Evolutionary conservation across 164 flowering plant genomes (phyloP).

Genomic region (Vitis labrusca): DNA sequence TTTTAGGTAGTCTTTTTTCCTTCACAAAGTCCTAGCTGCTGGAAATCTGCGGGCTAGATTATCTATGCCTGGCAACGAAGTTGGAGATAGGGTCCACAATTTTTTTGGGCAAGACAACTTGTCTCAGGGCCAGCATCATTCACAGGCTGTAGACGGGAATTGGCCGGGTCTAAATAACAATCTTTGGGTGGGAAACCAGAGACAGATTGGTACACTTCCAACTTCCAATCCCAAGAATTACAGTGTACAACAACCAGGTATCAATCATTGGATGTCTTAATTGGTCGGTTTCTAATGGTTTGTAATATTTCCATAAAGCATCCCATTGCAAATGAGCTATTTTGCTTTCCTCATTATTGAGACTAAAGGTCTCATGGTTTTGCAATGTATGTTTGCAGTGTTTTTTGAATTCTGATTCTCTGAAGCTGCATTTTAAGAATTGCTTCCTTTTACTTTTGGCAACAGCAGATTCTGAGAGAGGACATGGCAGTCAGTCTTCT

Average conservation of each 20-base stretch:
- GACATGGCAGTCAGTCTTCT: slow-evolving; percentile 31
- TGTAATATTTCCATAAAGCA: background rate
- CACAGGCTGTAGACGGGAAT: slow-evolving; percentile 48
- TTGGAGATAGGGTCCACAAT: slow-evolving; percentile 78
- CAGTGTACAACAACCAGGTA: slow-evolving; percentile 56
- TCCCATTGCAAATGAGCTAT: background rate
- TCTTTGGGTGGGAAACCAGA: slow-evolving; percentile 54
- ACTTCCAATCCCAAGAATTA: slow-evolving; percentile 42
- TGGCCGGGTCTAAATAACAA: slow-evolving; percentile 52
- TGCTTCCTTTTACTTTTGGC: slow-evolving; percentile 4
- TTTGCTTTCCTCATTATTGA: background rate
- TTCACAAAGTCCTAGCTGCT: slow-evolving; percentile 15
- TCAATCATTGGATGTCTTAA: background rate
- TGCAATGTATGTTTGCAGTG: background rate
- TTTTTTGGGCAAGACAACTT: slow-evolving; percentile 74
- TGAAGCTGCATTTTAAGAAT: background rate
- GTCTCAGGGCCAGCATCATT: slow-evolving; percentile 50
- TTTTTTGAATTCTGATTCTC: background rate
- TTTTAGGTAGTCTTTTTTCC: slow-evolving; percentile 10
- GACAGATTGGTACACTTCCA: slow-evolving; percentile 38
- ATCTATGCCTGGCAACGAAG: slow-evolving; percentile 93
- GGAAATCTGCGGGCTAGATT: slow-evolving; percentile 29
- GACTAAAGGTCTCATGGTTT: background rate
- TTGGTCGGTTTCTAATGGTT: background rate
- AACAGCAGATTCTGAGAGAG: slow-evolving; percentile 42